These are phyloP conservation scores for Tolypocladium paradoxum DNA, from an alignment of 2,329 filamentous ascomycete species.

Conservation along the genomic window DNA sequence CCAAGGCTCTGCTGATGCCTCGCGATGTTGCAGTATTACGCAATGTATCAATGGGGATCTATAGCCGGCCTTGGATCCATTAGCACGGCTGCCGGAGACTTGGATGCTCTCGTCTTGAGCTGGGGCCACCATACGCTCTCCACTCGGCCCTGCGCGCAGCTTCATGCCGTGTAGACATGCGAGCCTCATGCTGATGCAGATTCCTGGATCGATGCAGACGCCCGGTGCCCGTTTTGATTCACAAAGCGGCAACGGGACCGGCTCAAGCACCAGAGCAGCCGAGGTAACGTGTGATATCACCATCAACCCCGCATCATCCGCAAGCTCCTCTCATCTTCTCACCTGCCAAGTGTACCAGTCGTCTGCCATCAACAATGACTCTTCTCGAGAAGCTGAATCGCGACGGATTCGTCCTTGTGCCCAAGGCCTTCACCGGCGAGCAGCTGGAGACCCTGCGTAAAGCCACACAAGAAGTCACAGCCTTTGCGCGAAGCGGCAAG, in stretches of 20 bases:
- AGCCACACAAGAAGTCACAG: constrained; percentile 45
- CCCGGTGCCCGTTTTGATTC: neutral
- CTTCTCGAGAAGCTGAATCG: constrained; percentile 42
- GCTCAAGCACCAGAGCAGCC: neutral
- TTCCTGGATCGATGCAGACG: too few relatives aligned
- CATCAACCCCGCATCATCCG: neutral
- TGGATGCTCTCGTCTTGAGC: too few relatives aligned
- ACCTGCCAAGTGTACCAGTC: neutral
- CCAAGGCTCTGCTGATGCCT: neutral
- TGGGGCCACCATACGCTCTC: too few relatives aligned
- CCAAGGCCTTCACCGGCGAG: constrained; percentile 45
- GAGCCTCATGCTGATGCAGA: too few relatives aligned
- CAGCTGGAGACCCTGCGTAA: constrained; percentile 49
- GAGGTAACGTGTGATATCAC: neutral
- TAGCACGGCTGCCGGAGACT: too few relatives aligned
- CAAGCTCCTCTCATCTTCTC: neutral
- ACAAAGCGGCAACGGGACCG: neutral
- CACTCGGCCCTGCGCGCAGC: too few relatives aligned
- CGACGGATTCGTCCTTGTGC: constrained; percentile 69
- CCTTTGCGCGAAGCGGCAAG: constrained; percentile 51
- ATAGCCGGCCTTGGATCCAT: neutral
- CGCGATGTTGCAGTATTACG: neutral
- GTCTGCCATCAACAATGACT: neutral
- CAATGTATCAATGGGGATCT: neutral
- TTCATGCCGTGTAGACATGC: too few relatives aligned